A percentile compares a stretch with the other conserved stretches of the same genome.
phyloP scores from a whole-genome alignment of 2,329 filamentous ascomycete genomes.

The Apiospora phragmitis region DNA sequence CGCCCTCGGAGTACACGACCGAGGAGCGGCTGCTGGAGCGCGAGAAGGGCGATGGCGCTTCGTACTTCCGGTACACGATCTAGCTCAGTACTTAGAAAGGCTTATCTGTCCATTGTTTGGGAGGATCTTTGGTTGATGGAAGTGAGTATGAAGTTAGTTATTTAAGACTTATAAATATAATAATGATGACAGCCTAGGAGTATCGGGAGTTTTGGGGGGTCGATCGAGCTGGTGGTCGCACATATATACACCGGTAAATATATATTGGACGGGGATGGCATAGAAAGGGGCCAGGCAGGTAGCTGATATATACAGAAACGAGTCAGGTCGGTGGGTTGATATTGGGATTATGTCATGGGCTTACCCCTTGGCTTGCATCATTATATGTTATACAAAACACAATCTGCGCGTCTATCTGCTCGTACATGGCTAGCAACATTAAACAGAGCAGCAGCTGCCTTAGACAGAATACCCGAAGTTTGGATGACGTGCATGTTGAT shows the following conservation, averaged over 20 bases:
- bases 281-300: neutral
- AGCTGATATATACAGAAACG: neutral
- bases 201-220: neutral
- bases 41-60: conserved; percentile 57
- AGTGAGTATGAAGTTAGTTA: too few species aligned
- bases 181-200: neutral
- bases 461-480: neutral
- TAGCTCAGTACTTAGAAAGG: conserved; percentile 25
- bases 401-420: neutral
- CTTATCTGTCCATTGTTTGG: too few species aligned
- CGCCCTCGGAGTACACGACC: conserved; percentile 49
- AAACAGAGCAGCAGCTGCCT: neutral
- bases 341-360: neutral
- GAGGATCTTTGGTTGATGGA: too few species aligned
- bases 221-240: neutral
- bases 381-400: neutral
- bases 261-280: neutral
- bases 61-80: conserved; percentile 55
- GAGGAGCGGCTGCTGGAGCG: conserved; percentile 54
- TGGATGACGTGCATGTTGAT: neutral
- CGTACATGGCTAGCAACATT: neutral
- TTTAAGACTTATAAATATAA: neutral
- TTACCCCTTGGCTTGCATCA: neutral
- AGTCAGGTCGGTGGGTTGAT: neutral
- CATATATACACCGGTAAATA: neutral